Evolutionary conservation across 148 eudicot species (phyloP), one percentile per base, ranked within the genome.

Genomic region (Spergularia marina): DNA sequence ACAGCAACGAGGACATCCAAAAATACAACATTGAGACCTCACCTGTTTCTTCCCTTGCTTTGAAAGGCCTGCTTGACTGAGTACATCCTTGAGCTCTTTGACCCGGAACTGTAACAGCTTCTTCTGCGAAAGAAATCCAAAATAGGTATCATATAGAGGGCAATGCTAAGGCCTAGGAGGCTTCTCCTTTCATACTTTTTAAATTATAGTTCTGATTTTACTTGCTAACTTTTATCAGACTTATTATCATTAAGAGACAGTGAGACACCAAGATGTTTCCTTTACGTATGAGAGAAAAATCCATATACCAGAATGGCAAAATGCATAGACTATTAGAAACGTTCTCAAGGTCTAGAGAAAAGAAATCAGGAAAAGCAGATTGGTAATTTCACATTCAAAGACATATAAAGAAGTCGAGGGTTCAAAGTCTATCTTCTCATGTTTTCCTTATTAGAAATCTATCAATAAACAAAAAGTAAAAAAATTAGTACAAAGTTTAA

Each of bases 1-100:
- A 63, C 69, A 63, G 36, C 51, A 75, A 40, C 49, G 13, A 25
- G 44, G 51, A 56, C 68, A 44, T 49, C 40, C n/a, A 70, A 41
- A 70, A 25, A 40, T 30, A 47, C 18, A 56, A 57, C 44, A 30
- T 34, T 65, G 47, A 47, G 11, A 51, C 54, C 49, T 76, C 76
- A 82, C 87, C 85, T 85, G 87, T 74, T 85, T 85, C 82, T 59
- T 82, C 82, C 87, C 87, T 74, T 85, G 87, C 83, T 85, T 85
- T 55, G 85, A 69, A 77, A 76, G 76, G 73, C 85, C 83, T 58
- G 77, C 79, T 70, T 74, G 79, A 58, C 75, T 77, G 39, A 85
- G 85, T 36, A 85, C 81, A 66, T 85, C 87, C 69, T 85, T 85
- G 59, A 85, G 85, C 80, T 85, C 85, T 75, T 79, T 85, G 40